Percentiles rank a stretch among this genome's conserved stretches.
phyloP scores from a whole-genome alignment of 176 grass and related monocot genomes.

The Hordeum vulgare region MorexV3_pseudomolecules_assembly NC_058524.1:50265876-50266375 shows the following conservation, averaged over 20 bases:
- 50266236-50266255: not conserved
- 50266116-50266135: not conserved
- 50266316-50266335: not conserved
- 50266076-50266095: not conserved
- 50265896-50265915: not conserved
- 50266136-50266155: not conserved
- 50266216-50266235: not conserved
- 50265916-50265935: no score
- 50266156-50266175: not conserved
- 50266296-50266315: not conserved
- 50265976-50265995: no score
- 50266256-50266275: not conserved
- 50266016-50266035: not conserved
- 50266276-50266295: not conserved
- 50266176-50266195: not conserved
- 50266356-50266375: not conserved
- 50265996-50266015: not conserved
- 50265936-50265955: no score
- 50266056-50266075: not conserved
- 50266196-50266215: not conserved
- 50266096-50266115: not conserved
- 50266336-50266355: not conserved
- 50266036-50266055: not conserved
- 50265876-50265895: not conserved
- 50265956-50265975: no score